Base-by-base conservation (phyloP, 208 protist genomes). In the Leishmania amazonensis region DNA sequence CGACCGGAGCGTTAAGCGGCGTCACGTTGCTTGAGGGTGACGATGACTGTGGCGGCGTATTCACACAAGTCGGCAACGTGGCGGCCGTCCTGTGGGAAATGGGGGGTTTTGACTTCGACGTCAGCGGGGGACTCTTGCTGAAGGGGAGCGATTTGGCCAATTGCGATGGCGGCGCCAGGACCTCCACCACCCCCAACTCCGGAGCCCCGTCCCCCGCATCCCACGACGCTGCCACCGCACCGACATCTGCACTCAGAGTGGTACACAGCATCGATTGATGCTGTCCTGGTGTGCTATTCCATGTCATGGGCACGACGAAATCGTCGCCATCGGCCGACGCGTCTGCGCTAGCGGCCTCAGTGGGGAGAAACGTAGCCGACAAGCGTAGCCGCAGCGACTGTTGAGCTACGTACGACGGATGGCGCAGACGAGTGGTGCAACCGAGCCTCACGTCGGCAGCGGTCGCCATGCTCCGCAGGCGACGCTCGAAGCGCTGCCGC, bases 401-500 rank as follows among this genome's bases (percentile, higher is more conserved):
- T 45, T 85, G 82, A n/a, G 58, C 60, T 51, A 74, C 57, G 49
- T 67, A 67, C 58, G 75, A 68, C 28, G 82, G 79, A 49, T 85
- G 82, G 2, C 70, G 82, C 49, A 81, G 82, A 2, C 77, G 77
- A 2, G 24, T 54, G 67, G 74, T 47, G 42, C 21, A 38, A 67
- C 38, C 54, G 53, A 70, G 47, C 51, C 45, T 68, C 74, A 40
- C 64, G 65, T 81, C 83, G 35, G 65, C n/a, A 31, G 78, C 57
- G 60, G 51, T 53, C 31, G 58, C 40, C 80, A 79, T 60, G 53
- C 45, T 40, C 3, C 77, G 71, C 68, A 76, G 51, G 42, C 72
- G 78, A 28, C 71, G 68, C 77, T 79, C 80, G 53, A 76, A 57
- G 47, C 60, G 73, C 60, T 81, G 82, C 82, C 82, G 82, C 82